Percentiles rank a stretch among this genome's conserved stretches.
These are phyloP conservation scores for Talaromyces adpressus DNA, from an alignment of 495 filamentous ascomycete genomes.

Conservation along the genomic window DNA sequence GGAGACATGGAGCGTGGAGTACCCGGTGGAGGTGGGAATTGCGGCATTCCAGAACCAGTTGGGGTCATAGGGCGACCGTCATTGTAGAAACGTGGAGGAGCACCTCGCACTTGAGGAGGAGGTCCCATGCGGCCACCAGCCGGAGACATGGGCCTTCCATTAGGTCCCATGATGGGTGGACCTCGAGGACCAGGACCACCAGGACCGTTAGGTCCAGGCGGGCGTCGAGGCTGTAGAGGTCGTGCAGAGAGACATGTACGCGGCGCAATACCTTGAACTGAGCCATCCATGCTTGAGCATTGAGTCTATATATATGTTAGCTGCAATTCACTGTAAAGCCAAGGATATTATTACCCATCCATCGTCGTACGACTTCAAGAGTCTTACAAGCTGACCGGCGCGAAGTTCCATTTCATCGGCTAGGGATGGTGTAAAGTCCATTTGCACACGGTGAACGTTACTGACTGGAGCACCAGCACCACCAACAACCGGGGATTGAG, in stretches of 20 bases:
- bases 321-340: constrained; percentile 5
- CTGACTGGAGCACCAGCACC: constrained; percentile 31
- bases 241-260: constrained; percentile 88
- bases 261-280: constrained; percentile 86
- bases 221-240: constrained; percentile 75
- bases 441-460: constrained; percentile 82
- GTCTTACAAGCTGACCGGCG: constrained; percentile 72
- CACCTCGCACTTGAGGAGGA: constrained; percentile 13
- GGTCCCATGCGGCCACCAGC: constrained; percentile 20
- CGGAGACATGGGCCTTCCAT: constrained; percentile 43
- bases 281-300: constrained; percentile 83
- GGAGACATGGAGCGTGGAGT: constrained; percentile 34
- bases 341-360: constrained; percentile 70
- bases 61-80: constrained; percentile 36
- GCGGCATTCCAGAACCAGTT: constrained; percentile 15
- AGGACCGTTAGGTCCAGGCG: constrained; percentile 14
- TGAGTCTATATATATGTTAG: constrained; percentile 60
- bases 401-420: constrained; percentile 80
- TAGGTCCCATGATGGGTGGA: constrained; percentile 44
- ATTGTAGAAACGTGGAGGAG: constrained; percentile 31
- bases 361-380: constrained; percentile 96
- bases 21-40: constrained; percentile 26
- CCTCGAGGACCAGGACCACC: constrained; percentile 42
- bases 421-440: constrained; percentile 91
- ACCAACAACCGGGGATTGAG: constrained; percentile 46